Conservation (phyloP, 805 yeast genomes). For the Monosporozyma yasuniensis region DNA sequence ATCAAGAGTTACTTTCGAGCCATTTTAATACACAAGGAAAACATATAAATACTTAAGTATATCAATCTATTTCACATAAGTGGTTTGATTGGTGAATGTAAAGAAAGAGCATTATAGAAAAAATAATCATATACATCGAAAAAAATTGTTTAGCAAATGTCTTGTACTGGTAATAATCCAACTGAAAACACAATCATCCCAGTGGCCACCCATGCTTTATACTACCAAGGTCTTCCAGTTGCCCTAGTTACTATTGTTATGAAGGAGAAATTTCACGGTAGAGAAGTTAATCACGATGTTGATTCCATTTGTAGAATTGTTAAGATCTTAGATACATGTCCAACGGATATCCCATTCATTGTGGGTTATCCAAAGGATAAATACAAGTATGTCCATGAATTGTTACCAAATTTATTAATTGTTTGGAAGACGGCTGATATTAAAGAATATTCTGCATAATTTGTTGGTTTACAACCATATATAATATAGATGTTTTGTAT, state of each 20-base stretch:
- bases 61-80: no score
- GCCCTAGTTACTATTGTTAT: not conserved
- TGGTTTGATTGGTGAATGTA: no score
- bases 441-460: not conserved
- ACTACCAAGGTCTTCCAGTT: not conserved
- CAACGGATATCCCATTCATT: not conserved
- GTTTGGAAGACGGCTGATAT: not conserved
- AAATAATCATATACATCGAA: no score
- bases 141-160: no score
- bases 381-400: not conserved
- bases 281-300: not conserved
- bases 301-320: not conserved
- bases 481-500: no score
- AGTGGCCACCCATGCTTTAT: not conserved
- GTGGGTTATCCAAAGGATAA: not conserved
- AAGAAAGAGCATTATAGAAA: no score
- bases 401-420: not conserved
- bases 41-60: no score
- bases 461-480: not conserved
- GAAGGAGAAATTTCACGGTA: not conserved
- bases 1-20: not conserved
- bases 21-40: not conserved
- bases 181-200: not conserved
- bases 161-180: not conserved
- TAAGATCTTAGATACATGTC: not conserved